Conservation (phyloP, 2,329 filamentous ascomycete genomes). For the Colletotrichum lupini region DNA sequence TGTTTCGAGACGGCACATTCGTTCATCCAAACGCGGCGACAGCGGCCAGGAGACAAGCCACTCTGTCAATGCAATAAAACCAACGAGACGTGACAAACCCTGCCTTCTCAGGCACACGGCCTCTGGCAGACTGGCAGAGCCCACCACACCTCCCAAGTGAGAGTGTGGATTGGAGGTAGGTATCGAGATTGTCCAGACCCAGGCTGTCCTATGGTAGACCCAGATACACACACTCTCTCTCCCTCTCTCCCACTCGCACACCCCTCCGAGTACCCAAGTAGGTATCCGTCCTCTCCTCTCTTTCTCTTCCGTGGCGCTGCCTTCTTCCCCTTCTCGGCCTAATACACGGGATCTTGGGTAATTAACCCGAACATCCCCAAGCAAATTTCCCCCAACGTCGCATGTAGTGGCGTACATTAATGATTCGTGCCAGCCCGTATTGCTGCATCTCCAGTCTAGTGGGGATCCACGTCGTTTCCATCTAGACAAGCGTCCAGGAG, state of each 20-base stretch:
- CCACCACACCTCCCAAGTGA: conserved; percentile 20
- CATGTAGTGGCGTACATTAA: conserved; percentile 7
- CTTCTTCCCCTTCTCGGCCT: not conserved
- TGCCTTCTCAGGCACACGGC: not conserved
- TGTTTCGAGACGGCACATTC: conserved; percentile 24
- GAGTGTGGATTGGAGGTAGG: not conserved
- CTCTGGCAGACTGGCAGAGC: conserved; percentile 3
- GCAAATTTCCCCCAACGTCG: conserved; percentile 21
- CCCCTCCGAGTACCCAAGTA: not conserved
- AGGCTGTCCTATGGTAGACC: not conserved
- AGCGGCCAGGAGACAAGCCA: conserved; percentile 15
- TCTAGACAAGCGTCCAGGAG: not conserved
- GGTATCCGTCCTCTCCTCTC: not conserved
- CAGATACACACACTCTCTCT: not conserved
- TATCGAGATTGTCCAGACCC: conserved; percentile 1
- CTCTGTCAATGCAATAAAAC: conserved; percentile 16
- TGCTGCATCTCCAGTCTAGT: conserved; percentile 5
- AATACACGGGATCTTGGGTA: conserved; percentile 5
- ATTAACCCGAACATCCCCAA: conserved; percentile 23
- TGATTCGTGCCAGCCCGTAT: conserved; percentile 20
- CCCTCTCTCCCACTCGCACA: not conserved
- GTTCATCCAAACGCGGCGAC: conserved; percentile 33
- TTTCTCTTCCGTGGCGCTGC: not conserved
- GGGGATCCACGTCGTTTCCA: not conserved
- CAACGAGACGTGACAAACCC: not conserved